Base-by-base conservation (phyloP, 2,329 filamentous ascomycete species). In the Calonectria crousiana region DNA sequence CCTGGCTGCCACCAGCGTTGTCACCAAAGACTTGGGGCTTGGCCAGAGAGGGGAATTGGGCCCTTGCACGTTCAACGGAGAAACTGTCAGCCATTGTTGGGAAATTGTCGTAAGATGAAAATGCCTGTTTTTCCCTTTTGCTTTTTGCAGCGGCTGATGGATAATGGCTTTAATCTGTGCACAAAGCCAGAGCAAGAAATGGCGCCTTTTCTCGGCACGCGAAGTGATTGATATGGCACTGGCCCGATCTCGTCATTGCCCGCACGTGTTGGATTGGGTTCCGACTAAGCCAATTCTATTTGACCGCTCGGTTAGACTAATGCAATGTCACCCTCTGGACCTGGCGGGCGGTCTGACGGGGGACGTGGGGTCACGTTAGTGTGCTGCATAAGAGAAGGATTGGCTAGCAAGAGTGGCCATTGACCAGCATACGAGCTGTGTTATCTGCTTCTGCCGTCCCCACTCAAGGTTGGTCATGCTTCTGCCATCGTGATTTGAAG, bases 1-100 rank as follows among this genome's bases (percentile, higher is more conserved):
- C 88, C 80, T 96, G 94, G 80, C 92, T 94, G 47, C 94, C 94
- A 23, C 94, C 94, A 14, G 93, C 94, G 81, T 96, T 96, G 81
- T 96, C 94, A 77, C 96, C 90, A 82, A 90, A 95, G 65, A 95
- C 88, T 80, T 95, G 93, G 60, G 92, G 87, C 74, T 92, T 88
- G 51, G 88, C 84, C 49, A 96, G 84, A 18, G 93, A 93, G 41
- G 94, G 94, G 85, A 96, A 96, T 69, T 89, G 87, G 74, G 88
- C 86, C 74, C 92, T 71, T 34, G 64, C 64, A 14, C 36, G 47
- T 6, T 67, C 64, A 26, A 67, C 64, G 23, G 64, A 67, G 18
- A 67, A 67, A 23, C 5, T 36, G 36, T 51, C 47, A 9, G 64
- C 64, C 64, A 67, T 67, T 26, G 9, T 53, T 51, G 47, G 23